phyloP scores from a whole-genome alignment of 768 basidiomycete genomes.

The Macrocybe gigantea region DNA sequence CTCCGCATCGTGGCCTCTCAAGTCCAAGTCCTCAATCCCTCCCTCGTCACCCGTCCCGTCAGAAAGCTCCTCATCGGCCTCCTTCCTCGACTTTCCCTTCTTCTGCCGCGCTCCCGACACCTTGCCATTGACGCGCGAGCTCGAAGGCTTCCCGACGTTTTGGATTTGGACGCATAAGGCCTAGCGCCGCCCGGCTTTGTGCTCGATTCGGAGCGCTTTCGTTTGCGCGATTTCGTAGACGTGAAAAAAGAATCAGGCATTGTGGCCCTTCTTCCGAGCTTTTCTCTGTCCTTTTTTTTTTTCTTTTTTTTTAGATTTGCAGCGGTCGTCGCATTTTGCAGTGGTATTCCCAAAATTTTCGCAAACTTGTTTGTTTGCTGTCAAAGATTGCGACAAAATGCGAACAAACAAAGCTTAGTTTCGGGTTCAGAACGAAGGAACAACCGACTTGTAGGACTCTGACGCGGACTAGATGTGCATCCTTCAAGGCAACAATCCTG shows the following conservation, averaged over 20 bases:
- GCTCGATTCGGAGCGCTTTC: conserved; percentile 44
- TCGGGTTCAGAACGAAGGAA: too few relatives aligned
- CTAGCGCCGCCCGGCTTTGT: conserved; percentile 12
- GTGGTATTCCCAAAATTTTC: too few relatives aligned
- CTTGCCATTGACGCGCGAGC: too few relatives aligned
- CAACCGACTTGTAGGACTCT: too few relatives aligned
- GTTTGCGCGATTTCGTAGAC: conserved; percentile 51
- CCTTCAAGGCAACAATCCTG: too few relatives aligned
- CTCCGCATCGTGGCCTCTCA: conserved; percentile 38
- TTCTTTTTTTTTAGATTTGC: not conserved
- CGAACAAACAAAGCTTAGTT: too few relatives aligned
- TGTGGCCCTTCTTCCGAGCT: not conserved
- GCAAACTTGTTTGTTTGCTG: too few relatives aligned
- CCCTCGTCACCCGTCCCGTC: conserved; percentile 50
- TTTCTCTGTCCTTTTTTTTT: not conserved
- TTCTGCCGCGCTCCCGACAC: conserved; percentile 14
- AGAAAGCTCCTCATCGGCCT: conserved; percentile 63
- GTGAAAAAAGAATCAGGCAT: conserved; percentile 89
- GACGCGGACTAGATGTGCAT: too few relatives aligned
- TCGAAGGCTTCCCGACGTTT: conserved; percentile 8
- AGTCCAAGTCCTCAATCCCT: conserved; percentile 70
- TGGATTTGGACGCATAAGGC: conserved; percentile 24
- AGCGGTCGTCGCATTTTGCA: too few relatives aligned
- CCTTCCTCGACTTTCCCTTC: conserved; percentile 21
- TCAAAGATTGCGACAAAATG: too few relatives aligned